Evolutionary conservation across 2,329 filamentous ascomycete species (phyloP).

Genomic region (Chrysoporthe austroafricana): DNA sequence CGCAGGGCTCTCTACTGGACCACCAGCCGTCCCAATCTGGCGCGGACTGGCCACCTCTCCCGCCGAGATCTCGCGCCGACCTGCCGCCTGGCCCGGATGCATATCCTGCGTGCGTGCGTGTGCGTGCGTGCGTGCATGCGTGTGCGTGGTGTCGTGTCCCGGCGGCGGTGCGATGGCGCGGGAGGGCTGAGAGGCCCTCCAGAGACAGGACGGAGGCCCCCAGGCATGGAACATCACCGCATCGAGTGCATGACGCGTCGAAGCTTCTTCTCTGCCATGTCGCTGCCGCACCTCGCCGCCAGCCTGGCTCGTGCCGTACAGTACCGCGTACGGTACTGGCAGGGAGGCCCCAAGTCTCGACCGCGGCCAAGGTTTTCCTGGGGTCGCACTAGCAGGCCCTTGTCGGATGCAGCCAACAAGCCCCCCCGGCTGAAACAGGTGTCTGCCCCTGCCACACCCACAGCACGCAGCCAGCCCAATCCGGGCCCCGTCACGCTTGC

Average conservation of each 20-base stretch:
- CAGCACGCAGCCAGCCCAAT: conserved; percentile 40
- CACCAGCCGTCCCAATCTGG: conserved; percentile 6
- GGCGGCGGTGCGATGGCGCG: conserved; percentile 6
- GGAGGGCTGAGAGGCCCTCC: conserved; percentile 7
- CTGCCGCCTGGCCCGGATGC: too few relatives aligned
- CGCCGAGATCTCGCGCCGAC: conserved; percentile 12
- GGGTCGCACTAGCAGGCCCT: conserved; percentile 36
- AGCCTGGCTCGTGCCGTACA: conserved; percentile 29
- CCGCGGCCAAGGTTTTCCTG: conserved; percentile 22
- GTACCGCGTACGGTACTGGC: conserved; percentile 4
- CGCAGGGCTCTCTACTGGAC: neutral
- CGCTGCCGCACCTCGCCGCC: conserved; percentile 31
- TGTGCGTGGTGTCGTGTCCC: conserved; percentile 12
- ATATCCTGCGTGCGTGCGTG: too few relatives aligned
- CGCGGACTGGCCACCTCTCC: conserved; percentile 13
- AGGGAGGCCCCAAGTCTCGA: conserved; percentile 24
- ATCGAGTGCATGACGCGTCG: conserved; percentile 29
- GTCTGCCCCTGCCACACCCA: conserved; percentile 51
- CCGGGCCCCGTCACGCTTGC: conserved; percentile 50
- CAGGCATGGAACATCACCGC: conserved; percentile 19
- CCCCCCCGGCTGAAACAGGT: conserved; percentile 56
- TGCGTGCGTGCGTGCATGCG: too few relatives aligned
- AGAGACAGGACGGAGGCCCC: conserved; percentile 13
- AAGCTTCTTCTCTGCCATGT: conserved; percentile 27
- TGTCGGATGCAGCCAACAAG: conserved; percentile 42